Base-by-base conservation (phyloP, 2,329 filamentous ascomycete species). In the Alternaria dauci region DNA sequence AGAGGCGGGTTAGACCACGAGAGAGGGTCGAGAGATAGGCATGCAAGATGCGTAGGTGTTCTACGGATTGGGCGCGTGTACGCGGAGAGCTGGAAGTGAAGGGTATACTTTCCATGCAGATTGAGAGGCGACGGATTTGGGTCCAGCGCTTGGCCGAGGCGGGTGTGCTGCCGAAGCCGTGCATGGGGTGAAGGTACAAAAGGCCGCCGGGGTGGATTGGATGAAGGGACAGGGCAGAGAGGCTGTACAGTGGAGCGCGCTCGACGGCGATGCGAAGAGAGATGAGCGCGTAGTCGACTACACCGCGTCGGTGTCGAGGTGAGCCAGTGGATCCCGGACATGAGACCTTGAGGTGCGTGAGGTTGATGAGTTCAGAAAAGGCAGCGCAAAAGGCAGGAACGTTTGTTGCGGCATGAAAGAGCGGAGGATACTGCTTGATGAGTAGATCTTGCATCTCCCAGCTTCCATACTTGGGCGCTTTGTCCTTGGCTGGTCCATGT, bases 331-430 rank as follows among this genome's bases (percentile, higher is more conserved):
- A 90, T 38, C 88, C 90, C 5, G 91, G 91, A 68, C 92, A 95
- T 62, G 87, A 88, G 73, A 96, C 86, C 50, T 87, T 90, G 60
- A 97, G 83, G 75, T 94, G 91, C 46, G 87, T 83, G 70, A 97
- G 82, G 69, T 89, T 90, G 59, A 87, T 81, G 71, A 96, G 78
- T 63, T 88, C 82, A 36, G 85, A 86, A 74, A 96, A 83, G 50
- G 91, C 91, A 65, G 88, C 85, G 69, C 94, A 89, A 80, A 97
- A 96, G 39, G 91, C 91, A 5, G 91, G 87, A 7, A 96, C 90
- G 74, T 97, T 95, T 62, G 92, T 94, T 8, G 93, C 91, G 7
- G 93, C 91, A 74, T 97, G 93, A 80, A 96, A 96, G 3, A 96
- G 81, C 6, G 93, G 92, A 53, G 92, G 92, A 72, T 96, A 96